Conservation (phyloP, 768 basidiomycete species). For the Royoungia palumana region DNA sequence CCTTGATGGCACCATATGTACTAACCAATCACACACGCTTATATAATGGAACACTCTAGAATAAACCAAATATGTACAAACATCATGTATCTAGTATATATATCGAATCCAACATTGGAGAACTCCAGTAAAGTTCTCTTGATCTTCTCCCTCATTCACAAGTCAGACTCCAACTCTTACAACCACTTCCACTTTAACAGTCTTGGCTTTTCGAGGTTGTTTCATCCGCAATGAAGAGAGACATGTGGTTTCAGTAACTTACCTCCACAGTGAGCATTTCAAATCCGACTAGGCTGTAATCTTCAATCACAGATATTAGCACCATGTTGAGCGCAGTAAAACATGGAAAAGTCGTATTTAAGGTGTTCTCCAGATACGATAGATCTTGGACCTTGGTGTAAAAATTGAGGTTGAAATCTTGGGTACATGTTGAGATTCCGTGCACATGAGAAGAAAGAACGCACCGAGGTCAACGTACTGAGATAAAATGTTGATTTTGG, state of each 20-base stretch:
- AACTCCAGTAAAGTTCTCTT: too few species aligned
- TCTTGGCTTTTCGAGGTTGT: too few species aligned
- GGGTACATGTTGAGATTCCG: constrained; percentile 4
- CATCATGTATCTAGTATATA: too few species aligned
- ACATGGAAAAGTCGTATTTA: constrained; percentile 62
- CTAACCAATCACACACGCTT: too few species aligned
- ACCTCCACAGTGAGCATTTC: constrained; percentile 97
- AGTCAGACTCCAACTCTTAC: too few species aligned
- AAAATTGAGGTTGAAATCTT: constrained; percentile 96
- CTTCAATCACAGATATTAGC: constrained; percentile 90
- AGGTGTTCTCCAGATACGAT: constrained; percentile 75
- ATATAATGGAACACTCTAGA: too few species aligned
- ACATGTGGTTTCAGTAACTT: constrained; percentile 12
- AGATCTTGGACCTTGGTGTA: constrained; percentile 98
- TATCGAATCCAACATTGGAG: too few species aligned
- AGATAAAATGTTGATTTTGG: constrained; percentile 88
- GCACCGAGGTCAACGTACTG: constrained; percentile 89
- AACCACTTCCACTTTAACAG: too few species aligned
- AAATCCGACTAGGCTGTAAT: constrained; percentile 89
- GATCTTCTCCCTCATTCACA: too few species aligned
- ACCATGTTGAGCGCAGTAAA: constrained; percentile 83
- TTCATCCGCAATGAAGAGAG: background rate
- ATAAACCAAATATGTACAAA: too few species aligned
- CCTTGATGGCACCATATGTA: too few species aligned
- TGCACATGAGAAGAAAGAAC: constrained; percentile 16